Conservation (phyloP, 345 rosid species). For the Dipteronia dyeriana region DNA sequence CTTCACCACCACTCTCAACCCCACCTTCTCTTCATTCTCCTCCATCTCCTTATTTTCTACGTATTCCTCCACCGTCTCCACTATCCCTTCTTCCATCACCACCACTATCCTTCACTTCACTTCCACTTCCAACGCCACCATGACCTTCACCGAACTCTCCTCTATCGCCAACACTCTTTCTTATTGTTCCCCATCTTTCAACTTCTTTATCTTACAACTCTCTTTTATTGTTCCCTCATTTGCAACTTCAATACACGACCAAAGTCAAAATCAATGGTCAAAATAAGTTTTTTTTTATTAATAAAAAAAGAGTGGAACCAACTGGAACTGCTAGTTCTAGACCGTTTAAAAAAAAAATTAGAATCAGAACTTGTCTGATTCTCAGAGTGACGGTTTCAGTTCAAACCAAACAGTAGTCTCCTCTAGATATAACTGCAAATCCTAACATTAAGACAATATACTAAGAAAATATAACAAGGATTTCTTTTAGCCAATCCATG, state of each 20-base stretch:
- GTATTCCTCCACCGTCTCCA: constrained; percentile 31
- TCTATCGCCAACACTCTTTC: constrained; percentile 48
- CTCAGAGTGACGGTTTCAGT: too few relatives aligned
- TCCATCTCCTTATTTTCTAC: not conserved
- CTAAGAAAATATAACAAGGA: too few relatives aligned
- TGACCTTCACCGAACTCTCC: constrained; percentile 69
- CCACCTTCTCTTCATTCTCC: constrained; percentile 28
- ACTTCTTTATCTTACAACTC: constrained; percentile 46
- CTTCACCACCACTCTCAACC: constrained; percentile 41
- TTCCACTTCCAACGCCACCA: constrained; percentile 51
- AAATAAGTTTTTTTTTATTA: too few relatives aligned
- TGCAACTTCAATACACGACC: constrained; percentile 75
- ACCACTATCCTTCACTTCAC: constrained; percentile 76
- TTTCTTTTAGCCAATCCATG: too few relatives aligned
- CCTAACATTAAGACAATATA: too few relatives aligned
- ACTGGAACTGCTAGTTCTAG: too few relatives aligned
- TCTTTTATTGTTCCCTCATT: constrained; percentile 38
- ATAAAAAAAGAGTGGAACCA: too few relatives aligned
- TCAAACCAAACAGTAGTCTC: too few relatives aligned
- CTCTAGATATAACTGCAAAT: too few relatives aligned
- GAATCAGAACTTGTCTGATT: too few relatives aligned
- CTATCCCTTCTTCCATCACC: constrained; percentile 45
- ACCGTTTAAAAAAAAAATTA: too few relatives aligned
- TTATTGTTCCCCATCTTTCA: constrained; percentile 41
- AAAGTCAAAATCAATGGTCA: constrained; percentile 35